phyloP scores from a whole-genome alignment of 306 rosid genomes.

The Sicyos baderoa region DNA sequence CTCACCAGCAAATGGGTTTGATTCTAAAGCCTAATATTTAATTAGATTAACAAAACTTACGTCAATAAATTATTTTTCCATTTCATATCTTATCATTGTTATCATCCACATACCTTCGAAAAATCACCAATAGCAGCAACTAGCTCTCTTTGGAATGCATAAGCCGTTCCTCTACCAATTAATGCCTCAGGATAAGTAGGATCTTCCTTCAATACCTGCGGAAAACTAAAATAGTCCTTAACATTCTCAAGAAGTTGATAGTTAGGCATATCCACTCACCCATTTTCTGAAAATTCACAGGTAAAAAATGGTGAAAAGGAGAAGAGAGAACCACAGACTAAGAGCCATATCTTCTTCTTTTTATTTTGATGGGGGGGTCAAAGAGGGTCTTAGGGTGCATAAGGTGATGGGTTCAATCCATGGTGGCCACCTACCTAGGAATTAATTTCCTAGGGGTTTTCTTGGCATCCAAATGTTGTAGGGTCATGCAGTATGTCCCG shows the following conservation, averaged over 20 bases:
- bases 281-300: conserved; percentile 13
- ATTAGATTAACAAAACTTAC: conserved; percentile 5
- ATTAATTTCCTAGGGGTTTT: too few relatives aligned
- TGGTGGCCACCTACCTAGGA: too few relatives aligned
- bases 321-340: conserved; percentile 10
- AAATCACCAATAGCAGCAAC: conserved; percentile 85
- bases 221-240: not conserved
- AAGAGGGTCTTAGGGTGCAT: too few relatives aligned
- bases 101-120: conserved; percentile 56
- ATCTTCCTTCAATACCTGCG: conserved; percentile 84
- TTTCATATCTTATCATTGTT: not conserved
- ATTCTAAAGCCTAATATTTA: conserved; percentile 69
- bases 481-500: too few relatives aligned
- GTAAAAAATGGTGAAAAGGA: conserved; percentile 9
- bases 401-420: too few relatives aligned
- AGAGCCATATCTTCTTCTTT: conserved; percentile 15
- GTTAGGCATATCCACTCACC: not conserved
- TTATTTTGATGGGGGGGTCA: too few relatives aligned
- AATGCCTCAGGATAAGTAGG: conserved; percentile 90
- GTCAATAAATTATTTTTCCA: not conserved
- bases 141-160: conserved; percentile 86
- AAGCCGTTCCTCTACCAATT: conserved; percentile 93
- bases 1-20: conserved; percentile 79
- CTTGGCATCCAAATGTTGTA: too few relatives aligned
- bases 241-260: not conserved